Evolutionary conservation across 495 filamentous ascomycete species (phyloP), one percentile per base, ranked within the genome.

Genomic region (Xylaria flabelliformis): DNA sequence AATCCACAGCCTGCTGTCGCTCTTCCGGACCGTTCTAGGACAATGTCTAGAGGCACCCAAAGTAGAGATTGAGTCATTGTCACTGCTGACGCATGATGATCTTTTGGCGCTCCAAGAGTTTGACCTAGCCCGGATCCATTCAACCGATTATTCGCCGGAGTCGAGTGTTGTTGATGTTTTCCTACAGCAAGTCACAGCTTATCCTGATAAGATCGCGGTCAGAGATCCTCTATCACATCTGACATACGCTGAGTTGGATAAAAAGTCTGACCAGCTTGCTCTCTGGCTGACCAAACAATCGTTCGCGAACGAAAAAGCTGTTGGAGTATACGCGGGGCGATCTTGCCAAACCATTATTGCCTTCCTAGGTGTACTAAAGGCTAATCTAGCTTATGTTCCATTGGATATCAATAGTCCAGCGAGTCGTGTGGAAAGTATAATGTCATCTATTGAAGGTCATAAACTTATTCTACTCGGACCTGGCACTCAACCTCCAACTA

Each of bases 281-380:
- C 17, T 15, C 44, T 48, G 44, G 44, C 13, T 48, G 17, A 48
- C 44, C 17, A 48, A 48, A 17, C 44, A 48, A 15, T 48, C 44
- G 17, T 48, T 48, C 15, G 5, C 44, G 7, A 17, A 48, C 44
- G 44, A 48, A 48, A 48, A 48, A 17, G 15, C 17, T 17, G 5
- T 48, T 17, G 44, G 15, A 15, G 44, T 48, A 15, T 48, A 17
- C 44, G 44, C 44, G 4, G 44, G 44, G 6, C 44, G 44, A 48
- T 48, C 44, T 48, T 48, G 44, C 15, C 44, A 48, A 48, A 48
- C 39, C 12, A 48, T 48, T 5, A 17, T 48, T 48, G 71, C 71
- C 12, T 69, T 69, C 64, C 15, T 73, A 32, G 71, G 71, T 50
- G 55, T 73, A 32, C 50, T 73, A 55, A 73, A 73, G 39, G 71